Percentiles rank a stretch among this genome's conserved stretches.
These are phyloP conservation scores for Microdochium nivale DNA, from an alignment of 2,329 filamentous ascomycete genomes.

Conservation along the genomic window DNA sequence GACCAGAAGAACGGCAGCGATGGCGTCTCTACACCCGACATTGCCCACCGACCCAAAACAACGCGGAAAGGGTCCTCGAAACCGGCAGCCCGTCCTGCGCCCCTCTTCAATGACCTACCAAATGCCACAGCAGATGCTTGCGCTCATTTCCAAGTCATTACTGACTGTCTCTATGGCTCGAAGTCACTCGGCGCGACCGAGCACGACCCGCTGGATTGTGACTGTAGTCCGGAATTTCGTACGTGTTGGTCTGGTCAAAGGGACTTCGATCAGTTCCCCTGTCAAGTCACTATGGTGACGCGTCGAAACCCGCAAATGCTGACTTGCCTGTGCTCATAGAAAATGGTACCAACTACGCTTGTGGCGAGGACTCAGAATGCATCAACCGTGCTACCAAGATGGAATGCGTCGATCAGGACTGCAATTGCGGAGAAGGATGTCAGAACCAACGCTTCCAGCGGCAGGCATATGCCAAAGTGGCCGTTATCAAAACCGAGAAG, in stretches of 20 bases:
- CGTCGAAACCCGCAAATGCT: constrained; percentile 7
- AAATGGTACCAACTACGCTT: constrained; percentile 67
- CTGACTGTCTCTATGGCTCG: constrained; percentile 82
- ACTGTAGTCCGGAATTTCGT: constrained; percentile 94
- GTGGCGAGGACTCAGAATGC: constrained; percentile 93
- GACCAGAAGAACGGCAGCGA: constrained; percentile 37
- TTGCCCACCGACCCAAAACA: constrained; percentile 56
- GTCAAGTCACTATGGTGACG: constrained; percentile 6
- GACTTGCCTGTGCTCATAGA: constrained; percentile 27
- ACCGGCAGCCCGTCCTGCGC: constrained; percentile 49
- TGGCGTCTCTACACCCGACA: constrained; percentile 37
- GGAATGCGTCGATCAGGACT: constrained; percentile 77
- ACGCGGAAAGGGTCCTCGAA: constrained; percentile 69
- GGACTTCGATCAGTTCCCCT: constrained; percentile 4
- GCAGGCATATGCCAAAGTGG: constrained; percentile 81
- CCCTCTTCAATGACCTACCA: constrained; percentile 65
- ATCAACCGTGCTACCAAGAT: constrained; percentile 98
- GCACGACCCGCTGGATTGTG: constrained; percentile 84
- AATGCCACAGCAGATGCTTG: constrained; percentile 73
- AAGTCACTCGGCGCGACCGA: constrained; percentile 89
- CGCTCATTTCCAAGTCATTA: constrained; percentile 69
- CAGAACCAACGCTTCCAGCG: constrained; percentile 93
- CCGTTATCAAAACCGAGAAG: constrained; percentile 96
- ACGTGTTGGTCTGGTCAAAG: constrained; percentile 33
- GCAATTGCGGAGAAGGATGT: constrained; percentile 79